These are phyloP conservation scores for Cercospora sp. DNA, from an alignment of 2,329 filamentous ascomycete genomes.

Conservation along the genomic window DNA sequence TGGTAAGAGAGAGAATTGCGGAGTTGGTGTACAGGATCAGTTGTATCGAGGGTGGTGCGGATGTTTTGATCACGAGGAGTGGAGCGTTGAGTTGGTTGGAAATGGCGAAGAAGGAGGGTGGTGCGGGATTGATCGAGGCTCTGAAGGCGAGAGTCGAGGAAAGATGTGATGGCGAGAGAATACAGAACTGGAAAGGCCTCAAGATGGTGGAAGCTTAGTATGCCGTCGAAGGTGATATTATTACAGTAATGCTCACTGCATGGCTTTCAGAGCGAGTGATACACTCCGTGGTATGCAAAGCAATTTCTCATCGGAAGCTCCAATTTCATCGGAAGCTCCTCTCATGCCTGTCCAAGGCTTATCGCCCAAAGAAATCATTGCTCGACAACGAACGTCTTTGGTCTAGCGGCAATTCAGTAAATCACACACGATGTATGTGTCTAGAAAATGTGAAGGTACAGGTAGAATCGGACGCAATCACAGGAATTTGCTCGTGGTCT, in stretches of 20 bases:
- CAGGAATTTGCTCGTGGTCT: too few species aligned
- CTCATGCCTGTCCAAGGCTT: too few species aligned
- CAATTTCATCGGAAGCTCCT: too few species aligned
- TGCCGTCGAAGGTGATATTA: not conserved
- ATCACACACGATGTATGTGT: not conserved
- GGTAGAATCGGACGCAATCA: too few species aligned
- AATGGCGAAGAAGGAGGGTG: slow-evolving; percentile 53
- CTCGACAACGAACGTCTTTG: not conserved
- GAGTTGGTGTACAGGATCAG: slow-evolving; percentile 65
- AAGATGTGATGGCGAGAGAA: slow-evolving; percentile 66
- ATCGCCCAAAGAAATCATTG: too few species aligned
- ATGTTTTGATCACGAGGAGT: slow-evolving; percentile 75
- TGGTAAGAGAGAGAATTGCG: slow-evolving; percentile 62
- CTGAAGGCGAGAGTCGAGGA: slow-evolving; percentile 62
- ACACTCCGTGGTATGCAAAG: not conserved
- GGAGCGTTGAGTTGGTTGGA: slow-evolving; percentile 75
- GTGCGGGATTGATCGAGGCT: slow-evolving; percentile 44
- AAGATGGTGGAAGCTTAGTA: not conserved
- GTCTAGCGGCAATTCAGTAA: not conserved
- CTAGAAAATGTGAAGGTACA: not conserved
- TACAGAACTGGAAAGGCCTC: slow-evolving; percentile 62
- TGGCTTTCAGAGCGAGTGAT: not conserved
- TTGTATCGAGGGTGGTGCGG: slow-evolving; percentile 69
- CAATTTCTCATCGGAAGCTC: not conserved
- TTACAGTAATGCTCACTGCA: not conserved